phyloP scores from a whole-genome alignment of 352 stramenopile species.

The Pythium aquatile region DNA sequence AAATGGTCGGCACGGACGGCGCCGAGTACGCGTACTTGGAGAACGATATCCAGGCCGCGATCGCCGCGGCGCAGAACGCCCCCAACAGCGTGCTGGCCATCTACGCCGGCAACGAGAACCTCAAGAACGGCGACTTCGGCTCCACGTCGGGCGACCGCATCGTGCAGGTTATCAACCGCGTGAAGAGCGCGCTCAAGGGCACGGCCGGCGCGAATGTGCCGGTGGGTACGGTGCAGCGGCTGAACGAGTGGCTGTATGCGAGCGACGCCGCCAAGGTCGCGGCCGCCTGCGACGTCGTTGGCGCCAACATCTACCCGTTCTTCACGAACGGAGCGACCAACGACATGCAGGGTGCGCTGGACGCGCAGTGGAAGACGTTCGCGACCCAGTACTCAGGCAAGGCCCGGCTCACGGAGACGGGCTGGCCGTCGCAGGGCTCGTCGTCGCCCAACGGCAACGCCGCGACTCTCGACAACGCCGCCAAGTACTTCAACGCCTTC shows the following conservation, averaged over 20 bases:
- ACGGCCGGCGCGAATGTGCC: slow-evolving; percentile 36
- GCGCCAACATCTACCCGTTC: slow-evolving; percentile 44
- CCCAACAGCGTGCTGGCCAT: slow-evolving; percentile 44
- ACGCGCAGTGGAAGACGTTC: slow-evolving; percentile 25
- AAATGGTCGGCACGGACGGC: slow-evolving; percentile 30
- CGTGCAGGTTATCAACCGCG: slow-evolving; percentile 46
- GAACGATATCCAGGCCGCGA: slow-evolving; percentile 61
- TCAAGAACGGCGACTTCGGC: slow-evolving; percentile 52
- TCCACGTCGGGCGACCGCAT: slow-evolving; percentile 38
- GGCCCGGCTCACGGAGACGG: slow-evolving; percentile 33
- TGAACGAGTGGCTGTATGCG: slow-evolving; percentile 37
- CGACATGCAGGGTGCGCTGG: slow-evolving; percentile 26
- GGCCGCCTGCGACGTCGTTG: slow-evolving; percentile 33
- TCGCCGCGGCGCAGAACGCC: slow-evolving; percentile 41
- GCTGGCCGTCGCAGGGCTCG: slow-evolving; percentile 22
- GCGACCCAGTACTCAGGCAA: slow-evolving; percentile 25
- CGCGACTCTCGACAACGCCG: slow-evolving; percentile 32
- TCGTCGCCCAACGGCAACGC: slow-evolving; percentile 30
- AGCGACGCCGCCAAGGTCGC: slow-evolving; percentile 31
- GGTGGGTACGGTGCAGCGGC: slow-evolving; percentile 55
- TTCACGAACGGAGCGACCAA: slow-evolving; percentile 21
- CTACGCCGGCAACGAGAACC: slow-evolving; percentile 77
- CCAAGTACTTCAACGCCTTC: slow-evolving; percentile 50
- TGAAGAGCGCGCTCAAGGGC: slow-evolving; percentile 43
- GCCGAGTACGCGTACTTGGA: slow-evolving; percentile 31